Percentiles rank a stretch among this genome's conserved stretches.
phyloP scores from a whole-genome alignment of 495 filamentous ascomycete species.

The Daldinia vernicosa region DNA sequence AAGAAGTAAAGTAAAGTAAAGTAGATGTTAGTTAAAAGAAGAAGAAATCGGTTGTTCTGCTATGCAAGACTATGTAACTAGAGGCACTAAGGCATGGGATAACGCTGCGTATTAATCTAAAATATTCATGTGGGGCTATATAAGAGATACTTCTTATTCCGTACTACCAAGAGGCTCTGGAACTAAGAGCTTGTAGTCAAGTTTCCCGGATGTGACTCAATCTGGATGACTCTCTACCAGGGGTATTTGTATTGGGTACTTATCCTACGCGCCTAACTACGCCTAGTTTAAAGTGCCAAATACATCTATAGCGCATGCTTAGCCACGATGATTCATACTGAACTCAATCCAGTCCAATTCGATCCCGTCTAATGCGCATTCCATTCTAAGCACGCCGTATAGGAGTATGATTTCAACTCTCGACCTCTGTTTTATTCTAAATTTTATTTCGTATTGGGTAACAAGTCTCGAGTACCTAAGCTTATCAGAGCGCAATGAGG shows the following conservation, averaged over 20 bases:
- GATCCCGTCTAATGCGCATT: not conserved
- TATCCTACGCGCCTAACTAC: not conserved
- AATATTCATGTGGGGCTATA: slow-evolving; percentile 16
- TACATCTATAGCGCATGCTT: not conserved
- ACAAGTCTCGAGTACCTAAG: not conserved
- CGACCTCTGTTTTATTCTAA: too few relatives aligned
- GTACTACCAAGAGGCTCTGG: not conserved
- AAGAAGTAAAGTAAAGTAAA: not conserved
- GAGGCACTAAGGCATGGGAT: slow-evolving; percentile 9
- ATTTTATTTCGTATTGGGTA: not conserved
- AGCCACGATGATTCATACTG: slow-evolving; percentile 42
- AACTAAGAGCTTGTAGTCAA: not conserved
- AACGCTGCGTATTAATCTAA: slow-evolving; percentile 29
- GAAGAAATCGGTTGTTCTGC: not conserved
- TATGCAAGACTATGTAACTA: slow-evolving; percentile 1
- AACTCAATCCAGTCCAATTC: slow-evolving; percentile 2
- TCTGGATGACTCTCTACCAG: not conserved
- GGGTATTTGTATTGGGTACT: not conserved
- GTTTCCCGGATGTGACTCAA: slow-evolving; percentile 29
- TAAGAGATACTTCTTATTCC: slow-evolving; percentile 15
- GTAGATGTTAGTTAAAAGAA: not conserved
- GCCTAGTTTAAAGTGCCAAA: not conserved
- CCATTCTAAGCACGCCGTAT: not conserved
- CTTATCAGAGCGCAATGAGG: not conserved
- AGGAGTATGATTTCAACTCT: too few relatives aligned